Conservation (phyloP, 805 yeast species). For the Nakazawaea populi region DNA sequence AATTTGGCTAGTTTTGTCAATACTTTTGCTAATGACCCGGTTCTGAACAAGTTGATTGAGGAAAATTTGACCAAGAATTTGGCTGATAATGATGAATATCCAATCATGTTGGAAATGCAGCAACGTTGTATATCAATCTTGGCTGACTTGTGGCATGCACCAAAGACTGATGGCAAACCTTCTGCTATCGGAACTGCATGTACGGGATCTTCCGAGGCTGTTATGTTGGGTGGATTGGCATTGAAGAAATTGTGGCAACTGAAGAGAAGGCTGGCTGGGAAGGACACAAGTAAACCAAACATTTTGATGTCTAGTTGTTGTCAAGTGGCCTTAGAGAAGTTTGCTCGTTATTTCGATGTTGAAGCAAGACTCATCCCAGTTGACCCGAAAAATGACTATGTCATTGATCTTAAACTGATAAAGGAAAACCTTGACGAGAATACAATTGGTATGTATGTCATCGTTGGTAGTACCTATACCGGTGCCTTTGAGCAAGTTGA, state of each 20-base stretch:
- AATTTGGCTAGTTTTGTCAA: slow-evolving; percentile 89
- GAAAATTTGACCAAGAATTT: slow-evolving; percentile 82
- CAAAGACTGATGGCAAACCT: slow-evolving; percentile 23
- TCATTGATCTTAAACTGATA: slow-evolving; percentile 56
- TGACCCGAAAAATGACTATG: slow-evolving; percentile 50
- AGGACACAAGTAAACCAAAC: slow-evolving; percentile 62
- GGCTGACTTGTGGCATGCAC: slow-evolving; percentile 78
- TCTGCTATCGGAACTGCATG: slow-evolving; percentile 81
- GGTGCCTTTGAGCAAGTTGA: slow-evolving; percentile 84
- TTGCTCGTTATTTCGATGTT: slow-evolving; percentile 90
- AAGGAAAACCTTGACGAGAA: slow-evolving; percentile 75
- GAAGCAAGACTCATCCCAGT: slow-evolving; percentile 76
- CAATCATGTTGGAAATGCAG: slow-evolving; percentile 74
- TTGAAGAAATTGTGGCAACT: slow-evolving; percentile 88
- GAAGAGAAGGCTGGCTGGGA: slow-evolving; percentile 52
- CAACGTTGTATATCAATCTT: slow-evolving; percentile 78
- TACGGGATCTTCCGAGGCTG: slow-evolving; percentile 92
- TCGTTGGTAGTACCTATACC: slow-evolving; percentile 87
- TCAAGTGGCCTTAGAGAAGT: slow-evolving; percentile 91
- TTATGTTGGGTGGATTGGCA: slow-evolving; percentile 90
- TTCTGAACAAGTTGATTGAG: slow-evolving; percentile 40
- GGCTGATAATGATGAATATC: slow-evolving; percentile 93
- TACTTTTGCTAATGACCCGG: slow-evolving; percentile 55
- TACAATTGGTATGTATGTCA: slow-evolving; percentile 86
- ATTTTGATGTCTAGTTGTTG: slow-evolving; percentile 90